Percentiles rank a stretch among this genome's conserved stretches.
Conservation (phyloP, 169 alveolate species). For the Eimeria tenella region DNA sequence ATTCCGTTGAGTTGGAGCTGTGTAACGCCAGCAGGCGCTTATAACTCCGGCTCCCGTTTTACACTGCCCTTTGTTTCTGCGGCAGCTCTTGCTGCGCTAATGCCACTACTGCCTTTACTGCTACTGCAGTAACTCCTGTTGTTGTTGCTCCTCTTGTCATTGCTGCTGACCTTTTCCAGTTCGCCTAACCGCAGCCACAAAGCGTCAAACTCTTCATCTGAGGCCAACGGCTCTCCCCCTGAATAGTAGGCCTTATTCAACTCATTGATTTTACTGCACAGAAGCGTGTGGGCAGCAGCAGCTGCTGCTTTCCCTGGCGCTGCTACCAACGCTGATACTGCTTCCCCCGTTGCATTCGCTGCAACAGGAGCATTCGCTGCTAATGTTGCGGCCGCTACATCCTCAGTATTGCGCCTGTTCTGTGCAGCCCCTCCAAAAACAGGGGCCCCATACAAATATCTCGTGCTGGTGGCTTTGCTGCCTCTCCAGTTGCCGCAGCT, state of each 20-base stretch:
- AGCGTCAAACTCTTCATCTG: constrained; percentile 44
- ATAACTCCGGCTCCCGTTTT: neutral
- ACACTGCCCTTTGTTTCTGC: neutral
- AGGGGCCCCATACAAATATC: too few relatives aligned
- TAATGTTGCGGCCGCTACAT: too few relatives aligned
- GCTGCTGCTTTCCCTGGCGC: constrained; percentile 7
- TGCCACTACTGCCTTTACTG: neutral
- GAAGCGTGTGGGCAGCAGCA: constrained; percentile 18
- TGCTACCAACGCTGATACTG: neutral
- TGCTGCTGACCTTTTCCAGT: constrained; percentile 42
- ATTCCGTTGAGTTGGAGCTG: too few relatives aligned
- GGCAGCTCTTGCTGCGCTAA: neutral
- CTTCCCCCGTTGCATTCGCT: neutral
- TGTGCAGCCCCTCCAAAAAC: too few relatives aligned
- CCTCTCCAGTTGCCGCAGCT: neutral
- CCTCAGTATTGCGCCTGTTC: too few relatives aligned
- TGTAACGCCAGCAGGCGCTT: neutral
- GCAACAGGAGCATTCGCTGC: neutral
- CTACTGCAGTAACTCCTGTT: neutral
- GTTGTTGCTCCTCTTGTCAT: constrained; percentile 9
- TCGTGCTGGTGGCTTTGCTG: neutral
- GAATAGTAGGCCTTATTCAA: constrained; percentile 9
- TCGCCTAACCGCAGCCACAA: constrained; percentile 15
- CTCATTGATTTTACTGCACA: constrained; percentile 24
- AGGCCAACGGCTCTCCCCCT: constrained; percentile 41